Evolutionary conservation across 192 early-diverging fungal genomes (phyloP), one percentile per base, ranked within the genome.

Genomic region (Rhizophagus sp.): DNA sequence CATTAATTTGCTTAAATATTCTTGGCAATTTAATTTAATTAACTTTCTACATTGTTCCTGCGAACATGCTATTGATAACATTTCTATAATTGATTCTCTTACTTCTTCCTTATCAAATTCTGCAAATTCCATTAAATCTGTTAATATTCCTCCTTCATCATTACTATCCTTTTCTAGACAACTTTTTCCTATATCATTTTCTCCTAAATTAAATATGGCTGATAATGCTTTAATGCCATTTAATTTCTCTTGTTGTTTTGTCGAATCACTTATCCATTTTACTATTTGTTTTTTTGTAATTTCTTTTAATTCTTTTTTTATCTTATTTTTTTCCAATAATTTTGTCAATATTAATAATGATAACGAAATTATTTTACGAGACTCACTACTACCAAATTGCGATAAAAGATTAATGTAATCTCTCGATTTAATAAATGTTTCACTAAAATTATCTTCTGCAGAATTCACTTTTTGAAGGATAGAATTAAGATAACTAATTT

Each of bases 41-140:
- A 89, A 75, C 68, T 89, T 83, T 80, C 93, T 76, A 68, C 88
- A 84, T 52, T 87, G 83, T 76, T 91, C 86, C 74, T 95, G 86
- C 3, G 87, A 85, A 73, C 91, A 93, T 9, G 89, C 94, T 39
- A 75, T 81, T 1, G 87, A 89, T 27, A 91, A 85, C 19, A 84
- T 88, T 79, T 87, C 89, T 11, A 90, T 82, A 22, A 92, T 82
- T 2, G 92, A 89, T 27, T 92, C 82, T 81, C 97, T 94, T 8
- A 94, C 89, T 12, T 85, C 82, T 24, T 81, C 85, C 11, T 82
- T 81, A 79, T 97, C 96, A 78, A 93, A 90, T 71, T 97, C 96
- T 62, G 94, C 85, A 63, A 88, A 87, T 76, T 97, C 96, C 87
- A 95, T 88, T 41, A 96, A 87, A 27, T 94, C 93, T 36, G 88